phyloP scores from a whole-genome alignment of 495 filamentous ascomycete genomes.

The Penicillium paxilli region DNA sequence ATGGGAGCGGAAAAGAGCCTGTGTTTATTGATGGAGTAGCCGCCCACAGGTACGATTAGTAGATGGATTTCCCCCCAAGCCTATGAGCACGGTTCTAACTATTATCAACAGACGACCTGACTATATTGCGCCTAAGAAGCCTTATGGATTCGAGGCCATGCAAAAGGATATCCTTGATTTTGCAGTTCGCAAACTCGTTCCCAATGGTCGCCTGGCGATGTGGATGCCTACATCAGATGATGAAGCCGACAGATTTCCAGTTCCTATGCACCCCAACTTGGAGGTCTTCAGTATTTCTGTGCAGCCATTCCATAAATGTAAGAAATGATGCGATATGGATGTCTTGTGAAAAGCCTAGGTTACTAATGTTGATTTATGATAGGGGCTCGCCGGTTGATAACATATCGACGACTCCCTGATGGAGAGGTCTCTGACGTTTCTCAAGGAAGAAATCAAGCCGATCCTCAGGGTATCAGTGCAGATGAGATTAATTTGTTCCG shows the following conservation, averaged over 20 bases:
- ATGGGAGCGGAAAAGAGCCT: slow-evolving; percentile 60
- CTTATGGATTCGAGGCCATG: slow-evolving; percentile 89
- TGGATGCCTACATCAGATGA: slow-evolving; percentile 98
- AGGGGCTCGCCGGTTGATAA: slow-evolving; percentile 87
- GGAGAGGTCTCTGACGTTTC: slow-evolving; percentile 51
- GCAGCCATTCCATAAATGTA: slow-evolving; percentile 87
- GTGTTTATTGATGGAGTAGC: slow-evolving; percentile 68
- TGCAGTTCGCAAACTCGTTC: slow-evolving; percentile 74
- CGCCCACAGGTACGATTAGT: slow-evolving; percentile 61
- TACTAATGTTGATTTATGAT: background rate
- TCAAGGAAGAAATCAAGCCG: slow-evolving; percentile 34
- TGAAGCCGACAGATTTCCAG: slow-evolving; percentile 65
- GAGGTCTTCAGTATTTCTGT: slow-evolving; percentile 76
- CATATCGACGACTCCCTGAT: slow-evolving; percentile 73
- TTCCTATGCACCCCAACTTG: slow-evolving; percentile 76
- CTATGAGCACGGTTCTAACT: slow-evolving; percentile 6
- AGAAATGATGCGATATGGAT: slow-evolving; percentile 16
- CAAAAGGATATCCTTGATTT: slow-evolving; percentile 87
- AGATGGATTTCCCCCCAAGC: background rate
- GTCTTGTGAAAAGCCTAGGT: background rate
- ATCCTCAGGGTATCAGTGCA: slow-evolving; percentile 50
- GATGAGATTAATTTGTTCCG: slow-evolving; percentile 83
- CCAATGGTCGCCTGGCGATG: slow-evolving; percentile 77
- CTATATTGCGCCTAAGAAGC: slow-evolving; percentile 87
- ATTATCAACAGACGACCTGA: slow-evolving; percentile 55